Conservation (phyloP, 441 rosid genomes). For the Metrosideros polymorpha region DNA sequence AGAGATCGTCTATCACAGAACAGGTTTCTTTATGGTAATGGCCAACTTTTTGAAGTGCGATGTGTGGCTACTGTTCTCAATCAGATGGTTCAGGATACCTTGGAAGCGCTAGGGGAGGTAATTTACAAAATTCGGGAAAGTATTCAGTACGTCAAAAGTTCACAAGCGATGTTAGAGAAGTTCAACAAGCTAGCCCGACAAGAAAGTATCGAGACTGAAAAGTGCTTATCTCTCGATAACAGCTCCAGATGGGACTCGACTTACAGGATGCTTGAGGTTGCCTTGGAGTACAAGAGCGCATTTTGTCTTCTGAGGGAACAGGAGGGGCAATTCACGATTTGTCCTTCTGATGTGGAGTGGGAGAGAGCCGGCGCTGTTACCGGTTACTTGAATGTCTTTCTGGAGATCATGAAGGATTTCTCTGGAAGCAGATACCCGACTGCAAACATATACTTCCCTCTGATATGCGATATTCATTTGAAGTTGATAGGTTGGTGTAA, state of each 20-base stretch:
- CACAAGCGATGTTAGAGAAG: conserved; percentile 23
- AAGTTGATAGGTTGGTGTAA: conserved; percentile 54
- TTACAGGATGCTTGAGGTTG: conserved; percentile 44
- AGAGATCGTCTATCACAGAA: conserved; percentile 57
- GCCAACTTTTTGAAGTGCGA: conserved; percentile 48
- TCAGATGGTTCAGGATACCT: conserved; percentile 43
- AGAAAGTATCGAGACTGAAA: conserved; percentile 23
- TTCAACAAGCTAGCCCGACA: conserved; percentile 26
- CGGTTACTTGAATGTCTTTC: conserved; percentile 41
- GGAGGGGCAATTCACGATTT: conserved; percentile 18
- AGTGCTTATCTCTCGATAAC: conserved; percentile 34
- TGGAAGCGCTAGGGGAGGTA: conserved; percentile 32
- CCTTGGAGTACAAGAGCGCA: conserved; percentile 29
- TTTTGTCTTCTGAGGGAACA: conserved; percentile 32
- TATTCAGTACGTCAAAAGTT: conserved; percentile 31
- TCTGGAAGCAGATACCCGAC: conserved; percentile 31
- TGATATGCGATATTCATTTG: conserved; percentile 49
- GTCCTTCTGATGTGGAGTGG: conserved; percentile 57
- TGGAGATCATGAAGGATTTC: conserved; percentile 35
- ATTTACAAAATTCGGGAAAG: conserved; percentile 40
- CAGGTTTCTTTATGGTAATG: conserved; percentile 46
- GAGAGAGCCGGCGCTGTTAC: conserved; percentile 25
- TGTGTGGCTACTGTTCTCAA: conserved; percentile 43
- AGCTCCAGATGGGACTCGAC: conserved; percentile 49
- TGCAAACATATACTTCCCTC: conserved; percentile 50